Conservation (phyloP, 306 rosid genomes). For the Rosa multiflora region DNA sequence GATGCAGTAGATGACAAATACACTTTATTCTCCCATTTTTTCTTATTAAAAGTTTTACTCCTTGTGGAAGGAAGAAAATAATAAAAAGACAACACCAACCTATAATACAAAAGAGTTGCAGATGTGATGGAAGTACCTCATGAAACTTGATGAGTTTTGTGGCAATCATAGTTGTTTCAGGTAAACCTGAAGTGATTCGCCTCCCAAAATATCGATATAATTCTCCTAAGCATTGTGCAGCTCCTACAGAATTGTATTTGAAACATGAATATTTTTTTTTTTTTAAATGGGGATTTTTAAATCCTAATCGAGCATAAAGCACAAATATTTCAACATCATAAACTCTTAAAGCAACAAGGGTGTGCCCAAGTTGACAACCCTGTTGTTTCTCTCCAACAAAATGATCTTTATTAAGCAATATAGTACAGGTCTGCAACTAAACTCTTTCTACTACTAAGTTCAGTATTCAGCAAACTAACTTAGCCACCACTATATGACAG, state of each 20-base stretch:
- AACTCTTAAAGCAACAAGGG: neutral
- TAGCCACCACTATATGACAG: neutral
- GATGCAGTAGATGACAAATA: neutral
- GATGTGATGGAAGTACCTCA: constrained; percentile 59
- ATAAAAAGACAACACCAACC: neutral
- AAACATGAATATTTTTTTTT: neutral
- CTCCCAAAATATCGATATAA: constrained; percentile 89
- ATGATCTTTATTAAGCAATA: neutral
- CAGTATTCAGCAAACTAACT: neutral
- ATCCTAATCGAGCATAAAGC: neutral
- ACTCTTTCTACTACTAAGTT: constrained; percentile 7
- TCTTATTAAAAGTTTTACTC: neutral
- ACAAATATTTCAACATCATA: neutral
- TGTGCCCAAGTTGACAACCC: neutral
- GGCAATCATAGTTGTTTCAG: constrained; percentile 78
- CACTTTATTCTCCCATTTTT: neutral
- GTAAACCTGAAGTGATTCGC: constrained; percentile 88
- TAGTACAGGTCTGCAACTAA: neutral
- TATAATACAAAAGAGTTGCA: constrained; percentile 23
- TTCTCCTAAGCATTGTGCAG: constrained; percentile 92
- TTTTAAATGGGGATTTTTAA: neutral
- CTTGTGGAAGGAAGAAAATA: neutral
- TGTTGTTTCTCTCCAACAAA: neutral
- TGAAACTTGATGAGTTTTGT: constrained; percentile 70
- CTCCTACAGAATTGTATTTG: constrained; percentile 52